Conservation (phyloP, 441 rosid species). For the Croton laevigatus region DNA sequence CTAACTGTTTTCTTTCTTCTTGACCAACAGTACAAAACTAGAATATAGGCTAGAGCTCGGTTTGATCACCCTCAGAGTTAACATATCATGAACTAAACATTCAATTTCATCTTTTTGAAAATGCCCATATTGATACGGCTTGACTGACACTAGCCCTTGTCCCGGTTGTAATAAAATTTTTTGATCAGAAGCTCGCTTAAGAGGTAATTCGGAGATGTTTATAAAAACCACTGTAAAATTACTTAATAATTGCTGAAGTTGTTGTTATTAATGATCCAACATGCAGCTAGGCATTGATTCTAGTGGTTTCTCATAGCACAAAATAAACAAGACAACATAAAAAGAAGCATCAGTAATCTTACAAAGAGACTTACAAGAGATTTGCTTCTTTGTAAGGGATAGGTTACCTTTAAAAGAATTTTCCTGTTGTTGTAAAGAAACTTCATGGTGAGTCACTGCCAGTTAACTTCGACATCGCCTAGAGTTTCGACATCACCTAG, state of each 20-base stretch:
- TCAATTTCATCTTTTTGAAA: not conserved
- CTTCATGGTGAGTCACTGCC: not conserved
- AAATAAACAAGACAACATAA: too few species aligned
- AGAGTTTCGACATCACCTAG: too few species aligned
- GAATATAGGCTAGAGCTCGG: not conserved
- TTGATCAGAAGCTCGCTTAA: not conserved
- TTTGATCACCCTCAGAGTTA: not conserved
- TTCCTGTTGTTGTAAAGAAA: not conserved
- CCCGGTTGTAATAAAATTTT: not conserved
- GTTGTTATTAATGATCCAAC: too few species aligned
- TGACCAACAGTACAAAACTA: not conserved
- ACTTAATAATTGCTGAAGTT: too few species aligned
- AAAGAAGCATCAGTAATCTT: too few species aligned
- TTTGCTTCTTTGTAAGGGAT: not conserved
- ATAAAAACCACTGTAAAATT: not conserved
- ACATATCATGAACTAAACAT: not conserved
- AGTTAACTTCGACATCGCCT: not conserved
- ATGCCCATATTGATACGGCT: not conserved
- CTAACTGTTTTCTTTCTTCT: not conserved
- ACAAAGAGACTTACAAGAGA: not conserved
- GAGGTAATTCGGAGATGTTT: not conserved
- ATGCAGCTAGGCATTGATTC: too few species aligned
- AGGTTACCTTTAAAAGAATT: not conserved
- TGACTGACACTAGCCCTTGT: not conserved
- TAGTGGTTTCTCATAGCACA: too few species aligned